Percentiles rank a stretch among this genome's conserved stretches.
Evolutionary conservation across 139 green algal species (phyloP).

Genomic region (Chlorella sp.): DNA sequence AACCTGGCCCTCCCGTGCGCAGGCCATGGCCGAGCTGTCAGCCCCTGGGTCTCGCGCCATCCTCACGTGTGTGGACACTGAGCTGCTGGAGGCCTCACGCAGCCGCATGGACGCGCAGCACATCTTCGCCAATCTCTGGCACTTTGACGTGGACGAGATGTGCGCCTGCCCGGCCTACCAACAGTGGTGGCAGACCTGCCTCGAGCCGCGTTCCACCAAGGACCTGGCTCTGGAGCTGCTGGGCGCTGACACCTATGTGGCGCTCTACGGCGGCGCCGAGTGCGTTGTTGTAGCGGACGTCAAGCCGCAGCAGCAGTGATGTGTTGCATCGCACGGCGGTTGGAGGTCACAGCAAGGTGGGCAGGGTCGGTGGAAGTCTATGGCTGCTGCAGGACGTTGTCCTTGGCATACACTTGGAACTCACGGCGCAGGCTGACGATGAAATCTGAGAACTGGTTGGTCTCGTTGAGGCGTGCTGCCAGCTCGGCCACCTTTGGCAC

Average conservation of each 20-base stretch:
- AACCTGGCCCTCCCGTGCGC: too few relatives aligned
- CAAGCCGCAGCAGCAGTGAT: not conserved
- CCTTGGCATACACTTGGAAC: slow-evolving; percentile 8
- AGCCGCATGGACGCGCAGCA: slow-evolving; percentile 9
- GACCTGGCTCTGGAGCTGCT: slow-evolving; percentile 19
- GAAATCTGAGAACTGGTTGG: slow-evolving; percentile 23
- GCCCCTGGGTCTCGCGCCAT: slow-evolving; percentile 19
- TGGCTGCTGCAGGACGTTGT: too few relatives aligned
- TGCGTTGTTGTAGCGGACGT: slow-evolving; percentile 11
- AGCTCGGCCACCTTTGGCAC: slow-evolving; percentile 9
- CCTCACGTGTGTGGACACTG: slow-evolving; percentile 25
- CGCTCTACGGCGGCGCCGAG: slow-evolving; percentile 37
- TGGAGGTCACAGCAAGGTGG: not conserved
- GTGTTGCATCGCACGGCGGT: not conserved
- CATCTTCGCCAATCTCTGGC: slow-evolving; percentile 34
- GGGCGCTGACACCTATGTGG: slow-evolving; percentile 30
- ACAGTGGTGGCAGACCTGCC: not conserved
- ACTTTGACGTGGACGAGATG: slow-evolving; percentile 20
- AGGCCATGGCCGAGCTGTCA: slow-evolving; percentile 11
- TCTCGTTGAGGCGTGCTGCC: slow-evolving; percentile 8
- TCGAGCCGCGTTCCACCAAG: slow-evolving; percentile 16
- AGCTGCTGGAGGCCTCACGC: slow-evolving; percentile 25
- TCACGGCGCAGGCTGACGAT: slow-evolving; percentile 9
- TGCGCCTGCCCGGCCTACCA: not conserved
- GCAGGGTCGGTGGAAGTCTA: not conserved